Evolutionary conservation across 139 green algal species (phyloP), one percentile per base, ranked within the genome.

Genomic region (Spirogloea muscicola): DNA sequence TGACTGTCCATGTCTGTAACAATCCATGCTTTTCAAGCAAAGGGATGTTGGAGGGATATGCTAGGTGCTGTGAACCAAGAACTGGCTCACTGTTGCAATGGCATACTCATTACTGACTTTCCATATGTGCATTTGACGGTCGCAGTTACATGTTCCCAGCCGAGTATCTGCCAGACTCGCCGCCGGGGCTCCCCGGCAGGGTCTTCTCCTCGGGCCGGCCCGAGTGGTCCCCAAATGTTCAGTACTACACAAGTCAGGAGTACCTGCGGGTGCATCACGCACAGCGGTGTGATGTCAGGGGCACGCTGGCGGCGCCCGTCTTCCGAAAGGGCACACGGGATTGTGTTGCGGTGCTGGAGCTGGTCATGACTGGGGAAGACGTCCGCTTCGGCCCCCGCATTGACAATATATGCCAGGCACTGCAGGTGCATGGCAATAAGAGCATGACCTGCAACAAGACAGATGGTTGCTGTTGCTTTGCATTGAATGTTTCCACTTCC

Each of bases 201-300:
- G 71, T 79, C 38, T 79, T 79, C 34, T 21, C 52, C 33, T 71
- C 44, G 1, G 71, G 71, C 13, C 40, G 63, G 7, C 71, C 71
- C 9, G 71, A 79, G 52, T 79, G 71, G 71, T 59, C 71, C 31
- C 71, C 71, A 34, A 79, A 79, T 41, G 71, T 79, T 61, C 71
- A 79, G 60, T 79, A 76, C 37, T 79, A 79, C 71, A 51, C 71
- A 3, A 61, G 61, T 29, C 43, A 66, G 31, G 71, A 79, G 49
- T 79, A 79, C 60, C 40, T 79, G 6, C n/a, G 71, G 0, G 49
- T 74, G 25, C 43, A 79, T 18, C 65, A 80, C 46, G 71, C 71
- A 9, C 29, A 46, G 1, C 41, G 63, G 25, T 79, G 71, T 38
- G 63, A 79, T 41, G 60, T 79, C 4, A 25, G 71, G 27, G 63